phyloP scores from a whole-genome alignment of 1,284 basidiomycete genomes.

The Ganoderma sinense region DNA sequence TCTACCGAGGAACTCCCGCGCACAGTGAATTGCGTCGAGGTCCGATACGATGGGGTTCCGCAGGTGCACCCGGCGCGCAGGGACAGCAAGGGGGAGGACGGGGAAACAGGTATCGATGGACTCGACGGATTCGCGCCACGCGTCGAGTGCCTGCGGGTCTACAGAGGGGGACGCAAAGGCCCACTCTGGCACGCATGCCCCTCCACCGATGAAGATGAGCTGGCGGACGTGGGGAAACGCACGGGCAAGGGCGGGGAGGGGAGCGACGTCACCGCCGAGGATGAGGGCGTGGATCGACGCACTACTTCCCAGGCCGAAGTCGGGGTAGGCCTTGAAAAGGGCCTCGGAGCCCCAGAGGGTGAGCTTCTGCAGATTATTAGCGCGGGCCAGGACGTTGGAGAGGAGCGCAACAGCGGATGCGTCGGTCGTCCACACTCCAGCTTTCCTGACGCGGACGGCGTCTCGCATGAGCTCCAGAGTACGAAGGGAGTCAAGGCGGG shows the following conservation, averaged over 20 bases:
- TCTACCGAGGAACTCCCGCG: constrained; percentile 26
- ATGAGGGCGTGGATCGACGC: constrained; percentile 27
- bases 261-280: constrained; percentile 29
- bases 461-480: constrained; percentile 30
- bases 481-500: constrained; percentile 24
- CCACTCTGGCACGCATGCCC: constrained; percentile 27
- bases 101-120: constrained; percentile 25
- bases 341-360: constrained; percentile 32
- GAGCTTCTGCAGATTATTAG: constrained; percentile 26
- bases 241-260: constrained; percentile 23
- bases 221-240: constrained; percentile 30
- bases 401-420: constrained; percentile 21
- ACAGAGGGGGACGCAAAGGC: constrained; percentile 14
- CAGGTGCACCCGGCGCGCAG: constrained; percentile 24
- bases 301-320: constrained; percentile 22
- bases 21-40: constrained; percentile 18
- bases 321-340: constrained; percentile 28
- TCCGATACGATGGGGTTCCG: constrained; percentile 26
- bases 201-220: constrained; percentile 26
- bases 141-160: constrained; percentile 12
- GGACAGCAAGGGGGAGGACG: constrained; percentile 24
- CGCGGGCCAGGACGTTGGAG: constrained; percentile 22
- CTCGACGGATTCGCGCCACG: constrained; percentile 23
- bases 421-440: constrained; percentile 25
- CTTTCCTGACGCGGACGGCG: constrained; percentile 25